Base-by-base conservation (phyloP, 306 rosid genomes). In the Dalbergia oliveri region DNA sequence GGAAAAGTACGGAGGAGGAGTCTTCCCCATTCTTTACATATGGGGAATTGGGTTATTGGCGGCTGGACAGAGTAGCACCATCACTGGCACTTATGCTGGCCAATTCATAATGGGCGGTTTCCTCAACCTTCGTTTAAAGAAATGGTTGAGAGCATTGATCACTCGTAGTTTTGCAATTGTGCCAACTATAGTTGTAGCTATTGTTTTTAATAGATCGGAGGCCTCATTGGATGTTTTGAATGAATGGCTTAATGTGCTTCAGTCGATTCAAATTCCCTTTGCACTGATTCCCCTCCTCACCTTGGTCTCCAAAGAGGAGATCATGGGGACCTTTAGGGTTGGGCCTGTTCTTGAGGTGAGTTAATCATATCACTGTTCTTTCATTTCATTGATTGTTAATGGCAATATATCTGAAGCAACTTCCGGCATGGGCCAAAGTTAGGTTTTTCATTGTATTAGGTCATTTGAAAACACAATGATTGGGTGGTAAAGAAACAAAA, bases 21-120 rank as follows among this genome's bases (percentile, higher is more conserved):
- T 86, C 79, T 84, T 89, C 82, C 97, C 97, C 12, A 91, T 93
- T 84, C 96, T 91, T 73, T 93, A 93, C 83, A 93, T 93, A 61
- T 93, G 97, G 97, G 97, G 94, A 71, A 82, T 93, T 69, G 97
- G 97, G 73, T 86, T 93, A 81, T 85, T 93, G 88, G 97, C 97
- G 0, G 97, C 97, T 26, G 97, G 97, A 66, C 97, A 93, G 85
- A 93, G 97, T 83, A 93, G 97, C 84, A 93, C 97, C 26, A 89
- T 93, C 47, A 93, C 97, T 33, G 97, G 97, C 58, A 93, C 97
- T 11, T 93, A 91, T 79, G 97, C 97, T 69, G 97, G 97, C 63
- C 97, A 93, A 81, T 93, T 93, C 85, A 93, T 93, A 76, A 93
- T 93, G 97, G 97, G 97, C n/a, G 97, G 97, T 44, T 93, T 93